Evolutionary conservation across 768 basidiomycete species (phyloP).

Genomic region (Lyophyllum atratum): DNA sequence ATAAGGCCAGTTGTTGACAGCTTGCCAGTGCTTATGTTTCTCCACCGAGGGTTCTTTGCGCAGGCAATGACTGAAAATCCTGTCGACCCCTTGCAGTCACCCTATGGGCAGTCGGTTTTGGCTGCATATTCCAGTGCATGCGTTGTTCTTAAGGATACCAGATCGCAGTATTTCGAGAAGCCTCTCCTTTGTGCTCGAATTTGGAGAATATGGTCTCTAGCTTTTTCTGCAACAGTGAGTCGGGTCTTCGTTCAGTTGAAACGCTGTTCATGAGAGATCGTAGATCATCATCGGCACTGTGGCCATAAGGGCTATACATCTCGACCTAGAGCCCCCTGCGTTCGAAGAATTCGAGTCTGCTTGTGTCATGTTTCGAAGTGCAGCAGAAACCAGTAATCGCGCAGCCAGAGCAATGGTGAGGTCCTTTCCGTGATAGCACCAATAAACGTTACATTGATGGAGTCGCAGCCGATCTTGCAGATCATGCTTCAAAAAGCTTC

Average conservation of each 20-base stretch:
- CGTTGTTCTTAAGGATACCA: conserved; percentile 42
- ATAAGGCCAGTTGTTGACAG: neutral
- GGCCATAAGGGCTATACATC: conserved; percentile 44
- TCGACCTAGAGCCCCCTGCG: conserved; percentile 47
- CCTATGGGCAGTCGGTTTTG: conserved; percentile 51
- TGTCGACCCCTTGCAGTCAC: conserved; percentile 46
- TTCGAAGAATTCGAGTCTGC: conserved; percentile 47
- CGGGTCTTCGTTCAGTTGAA: neutral
- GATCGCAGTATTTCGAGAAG: conserved; percentile 41
- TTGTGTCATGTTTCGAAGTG: conserved; percentile 45
- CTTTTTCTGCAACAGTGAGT: conserved; percentile 56
- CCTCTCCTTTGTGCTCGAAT: conserved; percentile 51
- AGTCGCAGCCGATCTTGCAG: conserved; percentile 44
- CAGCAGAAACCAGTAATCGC: conserved; percentile 47
- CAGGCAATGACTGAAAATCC: conserved; percentile 53
- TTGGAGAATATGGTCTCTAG: conserved; percentile 61
- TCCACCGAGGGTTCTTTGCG: conserved; percentile 60
- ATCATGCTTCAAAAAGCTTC: conserved; percentile 45
- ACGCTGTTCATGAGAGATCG: neutral
- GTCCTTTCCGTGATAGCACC: neutral
- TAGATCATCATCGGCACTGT: conserved; percentile 58
- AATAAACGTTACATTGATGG: neutral
- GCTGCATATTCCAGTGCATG: conserved; percentile 55
- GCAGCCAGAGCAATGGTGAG: conserved; percentile 51
- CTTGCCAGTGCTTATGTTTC: conserved; percentile 49